Evolutionary conservation across 768 basidiomycete species (phyloP), one percentile per base, ranked within the genome.

Genomic region (Russula brevipes): DNA sequence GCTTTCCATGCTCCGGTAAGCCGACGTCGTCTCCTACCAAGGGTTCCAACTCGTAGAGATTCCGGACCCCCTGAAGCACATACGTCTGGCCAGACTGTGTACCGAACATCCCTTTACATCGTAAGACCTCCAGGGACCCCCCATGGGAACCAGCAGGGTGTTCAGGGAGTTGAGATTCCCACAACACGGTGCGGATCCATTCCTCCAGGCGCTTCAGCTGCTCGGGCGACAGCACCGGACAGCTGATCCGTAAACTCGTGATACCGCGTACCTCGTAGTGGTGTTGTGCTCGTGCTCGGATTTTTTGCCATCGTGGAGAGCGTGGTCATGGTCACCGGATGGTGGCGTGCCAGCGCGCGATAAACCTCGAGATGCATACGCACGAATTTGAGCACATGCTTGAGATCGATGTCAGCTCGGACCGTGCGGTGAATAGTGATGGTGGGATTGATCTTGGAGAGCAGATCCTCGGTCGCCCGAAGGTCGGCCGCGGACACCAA

Each of bases 51-150:
- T 99, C 96, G 71, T 95, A 99, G 73, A 98, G 81, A 68, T 78
- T 91, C 67, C 91, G 79, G 12, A 99, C 97, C 2, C 95, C 97
- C 71, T 99, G 97, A 50, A 99, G 75, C 57, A 98, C 83, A 68
- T 86, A 82, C 60, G 82, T 79, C 57, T 81, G 77, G 2, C 88
- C 88, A 0, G 75, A 73, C 2, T 78, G 73, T 10, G 78, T 76
- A 17, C 73, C 73, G 66, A 96, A 85, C 19, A 94, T 78, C 8
- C 95, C 96, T 72, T 99, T 98, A 70, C 92, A 91, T 16, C 97
- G 85, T 19, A 99, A 76, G 5, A 97, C 80, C 58, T 85, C 82
- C 45, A 92, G 68, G 2, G 57, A 1, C 17, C 7, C 30, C 24
- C 66, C 39, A 6, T 42, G 44, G 10, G 59, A 24, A 46, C 41